These are phyloP conservation scores for Isabelozyma gotoi DNA, from an alignment of 805 yeast genomes.

Conservation along the genomic window DNA sequence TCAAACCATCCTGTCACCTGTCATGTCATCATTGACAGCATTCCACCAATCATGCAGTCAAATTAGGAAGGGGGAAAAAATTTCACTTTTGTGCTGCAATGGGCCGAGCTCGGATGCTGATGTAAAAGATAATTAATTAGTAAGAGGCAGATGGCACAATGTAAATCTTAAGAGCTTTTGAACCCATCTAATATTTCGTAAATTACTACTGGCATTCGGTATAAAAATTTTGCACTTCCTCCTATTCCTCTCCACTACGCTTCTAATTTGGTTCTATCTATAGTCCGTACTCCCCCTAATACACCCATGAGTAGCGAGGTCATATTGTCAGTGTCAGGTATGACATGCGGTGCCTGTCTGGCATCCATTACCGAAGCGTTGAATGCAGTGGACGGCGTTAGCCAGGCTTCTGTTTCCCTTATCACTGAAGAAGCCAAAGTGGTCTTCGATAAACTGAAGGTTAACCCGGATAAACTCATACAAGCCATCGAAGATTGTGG, in stretches of 20 bases:
- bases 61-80: too few species aligned
- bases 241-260: background rate
- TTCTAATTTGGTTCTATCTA: background rate
- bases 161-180: background rate
- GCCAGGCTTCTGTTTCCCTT: slow-evolving; percentile 29
- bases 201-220: background rate
- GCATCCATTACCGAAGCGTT: slow-evolving; percentile 37
- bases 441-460: slow-evolving; percentile 13
- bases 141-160: background rate
- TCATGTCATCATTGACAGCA: too few species aligned
- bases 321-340: slow-evolving; percentile 15
- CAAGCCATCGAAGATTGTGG: slow-evolving; percentile 31
- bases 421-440: slow-evolving; percentile 37
- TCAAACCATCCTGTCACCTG: too few species aligned
- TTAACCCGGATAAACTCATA: slow-evolving; percentile 15
- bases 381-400: slow-evolving; percentile 21
- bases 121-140: background rate
- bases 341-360: slow-evolving; percentile 46
- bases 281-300: too few species aligned
- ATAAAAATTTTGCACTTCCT: background rate
- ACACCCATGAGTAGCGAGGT: background rate
- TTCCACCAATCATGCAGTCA: too few species aligned
- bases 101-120: background rate
- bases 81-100: too few species aligned
- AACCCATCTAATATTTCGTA: background rate